These are phyloP conservation scores for Aspergillus fumigatus DNA, from an alignment of 2,329 filamentous ascomycete genomes.

Conservation along the genomic window DNA sequence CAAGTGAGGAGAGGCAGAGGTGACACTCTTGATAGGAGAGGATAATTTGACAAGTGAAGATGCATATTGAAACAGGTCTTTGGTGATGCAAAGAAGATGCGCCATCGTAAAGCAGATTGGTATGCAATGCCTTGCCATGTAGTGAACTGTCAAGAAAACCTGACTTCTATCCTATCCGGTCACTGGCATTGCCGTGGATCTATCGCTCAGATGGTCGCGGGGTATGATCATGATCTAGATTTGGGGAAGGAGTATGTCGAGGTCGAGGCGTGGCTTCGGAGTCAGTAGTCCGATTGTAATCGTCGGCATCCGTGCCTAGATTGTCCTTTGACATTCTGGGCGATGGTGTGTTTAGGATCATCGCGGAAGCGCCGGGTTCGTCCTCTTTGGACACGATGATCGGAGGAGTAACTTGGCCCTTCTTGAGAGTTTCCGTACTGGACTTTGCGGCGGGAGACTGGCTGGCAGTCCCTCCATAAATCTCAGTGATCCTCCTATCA, in stretches of 20 bases:
- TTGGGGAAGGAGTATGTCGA: conserved; percentile 25
- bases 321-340: conserved; percentile 19
- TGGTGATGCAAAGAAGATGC: background rate
- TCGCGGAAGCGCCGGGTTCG: background rate
- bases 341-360: conserved; percentile 15
- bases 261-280: conserved; percentile 33
- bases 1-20: conserved; percentile 17
- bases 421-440: conserved; percentile 11
- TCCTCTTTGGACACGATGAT: conserved; percentile 12
- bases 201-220: conserved; percentile 23
- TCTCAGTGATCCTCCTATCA: conserved; percentile 1
- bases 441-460: background rate
- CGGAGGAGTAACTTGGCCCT: conserved; percentile 30
- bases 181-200: conserved; percentile 8
- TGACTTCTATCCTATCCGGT: conserved; percentile 9
- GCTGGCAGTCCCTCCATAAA: conserved; percentile 15
- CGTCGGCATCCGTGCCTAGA: conserved; percentile 16
- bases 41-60: background rate
- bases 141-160: conserved; percentile 5
- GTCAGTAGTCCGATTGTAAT: conserved; percentile 19
- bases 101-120: background rate
- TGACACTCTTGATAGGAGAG: background rate
- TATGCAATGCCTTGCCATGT: background rate
- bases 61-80: background rate
- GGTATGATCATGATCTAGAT: conserved; percentile 22